Evolutionary conservation across 495 filamentous ascomycete genomes (phyloP), one percentile per base, ranked within the genome.

Genomic region (Penicillium pancosmium): DNA sequence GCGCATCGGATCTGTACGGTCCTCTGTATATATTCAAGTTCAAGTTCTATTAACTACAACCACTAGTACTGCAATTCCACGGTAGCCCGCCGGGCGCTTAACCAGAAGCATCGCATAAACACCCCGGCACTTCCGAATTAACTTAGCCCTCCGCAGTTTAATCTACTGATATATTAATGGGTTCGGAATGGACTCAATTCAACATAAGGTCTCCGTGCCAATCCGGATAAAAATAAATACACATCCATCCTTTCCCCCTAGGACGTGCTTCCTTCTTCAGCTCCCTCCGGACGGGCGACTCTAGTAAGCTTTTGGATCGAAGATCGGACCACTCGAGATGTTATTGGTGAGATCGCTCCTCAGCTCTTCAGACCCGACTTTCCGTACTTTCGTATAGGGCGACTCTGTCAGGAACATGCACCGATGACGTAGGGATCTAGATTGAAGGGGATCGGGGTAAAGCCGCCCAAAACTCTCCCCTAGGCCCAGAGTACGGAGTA

Each of bases 251-350:
- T 46, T 6, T 18, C 41, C 41, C 5, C 41, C 10, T 10, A 21
- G 46, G 46, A 12, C 19, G 3, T 48, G 46, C 46, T 48, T 48
- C 46, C 46, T 15, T 48, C 46, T 48, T 54, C 19, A 48, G 46
- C 7, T 3, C 5, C 11, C 46, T 48, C 46, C 46, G 46, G 23
- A 53, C 49, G 63, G 61, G 56, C 50, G 49, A 56, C 55, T 56
- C 19, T n/a, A 48, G 46, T 64, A 69, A 69, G 64, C 67, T 69
- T 68, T 61, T 51, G 31, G 67, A 69, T 69, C 67, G 64, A 64
- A 48, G 67, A 67, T 69, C 67, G 64, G 56, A 60, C 56, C 54
- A 65, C 61, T 16, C 53, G 61, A 52, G 53, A 61, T 55, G 55
- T 57, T 57, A 68, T 63, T 64, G 64, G 61, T 16, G 53, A 64